A percentile compares a stretch with the other conserved stretches of the same genome.
Evolutionary conservation across 495 filamentous ascomycete genomes (phyloP).

Genomic region (Acidiella bohemica): DNA sequence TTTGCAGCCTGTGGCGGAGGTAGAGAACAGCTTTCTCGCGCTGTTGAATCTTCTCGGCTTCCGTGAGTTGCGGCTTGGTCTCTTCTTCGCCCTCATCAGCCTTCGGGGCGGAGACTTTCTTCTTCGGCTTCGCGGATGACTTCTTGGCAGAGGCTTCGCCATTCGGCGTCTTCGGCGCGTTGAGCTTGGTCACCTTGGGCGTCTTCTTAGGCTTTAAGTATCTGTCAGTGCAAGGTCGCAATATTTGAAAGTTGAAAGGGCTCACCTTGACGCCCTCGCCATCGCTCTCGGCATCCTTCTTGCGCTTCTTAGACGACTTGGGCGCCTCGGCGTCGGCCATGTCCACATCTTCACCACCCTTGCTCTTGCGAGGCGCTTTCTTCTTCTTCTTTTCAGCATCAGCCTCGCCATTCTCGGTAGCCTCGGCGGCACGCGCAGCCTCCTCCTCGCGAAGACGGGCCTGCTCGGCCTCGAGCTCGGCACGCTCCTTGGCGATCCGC

Average conservation of each 20-base stretch:
- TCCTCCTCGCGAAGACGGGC: constrained; percentile 33
- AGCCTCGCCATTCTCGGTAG: constrained; percentile 27
- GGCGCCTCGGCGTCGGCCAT: constrained; percentile 56
- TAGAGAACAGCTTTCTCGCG: constrained; percentile 62
- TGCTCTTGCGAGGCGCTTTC: constrained; percentile 49
- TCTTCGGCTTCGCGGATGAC: constrained; percentile 34
- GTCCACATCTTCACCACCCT: constrained; percentile 52
- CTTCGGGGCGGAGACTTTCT: constrained; percentile 40
- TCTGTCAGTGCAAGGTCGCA: no score
- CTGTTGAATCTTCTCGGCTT: constrained; percentile 46
- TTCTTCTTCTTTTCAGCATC: constrained; percentile 18
- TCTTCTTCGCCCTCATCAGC: constrained; percentile 36
- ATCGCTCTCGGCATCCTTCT: constrained; percentile 51
- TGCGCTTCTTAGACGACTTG: constrained; percentile 51
- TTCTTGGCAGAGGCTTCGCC: constrained; percentile 31
- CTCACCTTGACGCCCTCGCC: constrained; percentile 55
- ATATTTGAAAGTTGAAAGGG: no score
- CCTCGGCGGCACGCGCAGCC: constrained; percentile 44
- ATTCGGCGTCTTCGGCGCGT: constrained; percentile 40
- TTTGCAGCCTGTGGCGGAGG: constrained; percentile 79
- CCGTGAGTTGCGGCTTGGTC: constrained; percentile 42
- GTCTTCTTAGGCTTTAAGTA: constrained; percentile 40
- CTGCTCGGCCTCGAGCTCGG: constrained; percentile 45
- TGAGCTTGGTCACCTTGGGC: constrained; percentile 55
- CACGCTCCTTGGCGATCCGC: constrained; percentile 47